Conservation (phyloP, 257 asterid genomes). For the Nyctanthes arbortristis region DNA sequence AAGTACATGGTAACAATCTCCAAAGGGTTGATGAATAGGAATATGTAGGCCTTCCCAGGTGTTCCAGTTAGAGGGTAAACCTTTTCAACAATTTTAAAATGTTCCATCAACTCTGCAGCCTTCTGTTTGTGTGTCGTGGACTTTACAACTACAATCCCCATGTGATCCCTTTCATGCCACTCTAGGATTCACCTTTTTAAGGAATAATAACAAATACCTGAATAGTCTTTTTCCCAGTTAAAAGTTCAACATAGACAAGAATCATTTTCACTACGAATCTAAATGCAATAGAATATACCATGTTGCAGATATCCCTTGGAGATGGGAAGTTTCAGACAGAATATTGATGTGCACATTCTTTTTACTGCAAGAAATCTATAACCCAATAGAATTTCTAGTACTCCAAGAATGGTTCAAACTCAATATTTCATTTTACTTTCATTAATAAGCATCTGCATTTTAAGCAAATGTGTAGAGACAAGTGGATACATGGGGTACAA, state of each 20-base stretch:
- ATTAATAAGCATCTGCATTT: no score
- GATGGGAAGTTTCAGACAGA: neutral
- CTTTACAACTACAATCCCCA: slow-evolving; percentile 66
- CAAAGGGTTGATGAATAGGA: slow-evolving; percentile 32
- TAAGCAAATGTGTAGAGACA: no score
- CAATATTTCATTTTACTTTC: no score
- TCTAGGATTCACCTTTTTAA: slow-evolving; percentile 8
- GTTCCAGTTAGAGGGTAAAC: slow-evolving; percentile 35
- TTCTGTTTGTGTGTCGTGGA: slow-evolving; percentile 30
- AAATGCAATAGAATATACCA: neutral
- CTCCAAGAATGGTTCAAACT: neutral
- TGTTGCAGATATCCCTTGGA: neutral
- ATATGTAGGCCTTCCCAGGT: slow-evolving; percentile 53
- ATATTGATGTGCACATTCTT: neutral
- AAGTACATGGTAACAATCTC: neutral
- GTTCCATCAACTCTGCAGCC: slow-evolving; percentile 20
- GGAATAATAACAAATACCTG: no score
- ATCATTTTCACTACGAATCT: neutral
- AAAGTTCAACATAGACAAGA: neutral
- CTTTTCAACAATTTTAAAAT: slow-evolving; percentile 21
- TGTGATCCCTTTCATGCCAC: slow-evolving; percentile 28
- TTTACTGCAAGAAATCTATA: neutral
- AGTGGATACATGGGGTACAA: no score
- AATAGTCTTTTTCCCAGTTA: no score
- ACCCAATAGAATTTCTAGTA: neutral